phyloP scores from a whole-genome alignment of 257 asterid genomes.

The Solanum okadae region DNA sequence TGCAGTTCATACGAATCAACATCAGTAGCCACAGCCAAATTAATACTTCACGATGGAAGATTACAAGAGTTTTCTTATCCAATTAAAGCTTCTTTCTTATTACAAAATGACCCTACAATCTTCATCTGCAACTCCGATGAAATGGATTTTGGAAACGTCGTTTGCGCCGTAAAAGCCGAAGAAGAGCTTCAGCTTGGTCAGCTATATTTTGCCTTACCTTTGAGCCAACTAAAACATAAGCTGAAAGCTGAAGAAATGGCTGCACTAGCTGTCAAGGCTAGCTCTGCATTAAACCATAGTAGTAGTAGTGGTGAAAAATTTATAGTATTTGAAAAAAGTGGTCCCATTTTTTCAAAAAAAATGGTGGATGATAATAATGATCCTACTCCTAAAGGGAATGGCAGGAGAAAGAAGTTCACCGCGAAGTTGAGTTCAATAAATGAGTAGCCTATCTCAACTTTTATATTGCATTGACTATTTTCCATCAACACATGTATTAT shows the following conservation, averaged over 20 bases:
- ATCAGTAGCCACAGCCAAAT: constrained; percentile 64
- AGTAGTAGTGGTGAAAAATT: constrained; percentile 38
- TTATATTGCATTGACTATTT: neutral
- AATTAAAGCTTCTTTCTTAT: constrained; percentile 54
- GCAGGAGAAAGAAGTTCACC: constrained; percentile 27
- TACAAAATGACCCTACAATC: constrained; percentile 55
- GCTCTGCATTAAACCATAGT: constrained; percentile 56
- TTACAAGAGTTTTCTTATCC: constrained; percentile 79
- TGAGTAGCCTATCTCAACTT: constrained; percentile 32
- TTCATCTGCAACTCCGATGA: constrained; percentile 89
- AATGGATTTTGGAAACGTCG: constrained; percentile 77
- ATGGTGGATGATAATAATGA: neutral
- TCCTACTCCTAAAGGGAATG: constrained; percentile 2
- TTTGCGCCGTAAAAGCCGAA: constrained; percentile 55
- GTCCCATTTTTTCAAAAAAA: neutral
- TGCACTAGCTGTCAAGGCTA: constrained; percentile 95
- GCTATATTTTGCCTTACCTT: constrained; percentile 75
- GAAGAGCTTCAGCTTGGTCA: constrained; percentile 81
- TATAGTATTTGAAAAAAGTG: constrained; percentile 9
- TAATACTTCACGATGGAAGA: constrained; percentile 61
- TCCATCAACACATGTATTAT: neutral
- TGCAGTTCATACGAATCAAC: constrained; percentile 81
- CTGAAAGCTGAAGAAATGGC: constrained; percentile 91
- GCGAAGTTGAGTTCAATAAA: constrained; percentile 59
- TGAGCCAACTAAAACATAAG: constrained; percentile 42